These are phyloP conservation scores for Phaeolepiota aurea DNA, from an alignment of 768 basidiomycete genomes.

Conservation along the genomic window DNA sequence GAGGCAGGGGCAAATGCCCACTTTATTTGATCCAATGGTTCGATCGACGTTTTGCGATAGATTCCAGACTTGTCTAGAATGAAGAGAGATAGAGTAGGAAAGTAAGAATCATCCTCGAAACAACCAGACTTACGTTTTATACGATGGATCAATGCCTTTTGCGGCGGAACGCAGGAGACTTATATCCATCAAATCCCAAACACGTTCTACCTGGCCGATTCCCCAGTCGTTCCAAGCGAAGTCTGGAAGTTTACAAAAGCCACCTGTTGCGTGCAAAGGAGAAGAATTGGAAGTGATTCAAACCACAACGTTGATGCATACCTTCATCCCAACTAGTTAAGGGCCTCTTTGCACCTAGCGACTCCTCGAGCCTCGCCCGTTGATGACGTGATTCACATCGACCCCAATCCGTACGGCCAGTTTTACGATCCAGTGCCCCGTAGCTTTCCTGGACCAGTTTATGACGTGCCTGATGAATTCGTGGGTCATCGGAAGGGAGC, in stretches of 20 bases:
- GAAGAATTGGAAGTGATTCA: not conserved
- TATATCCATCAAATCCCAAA: constrained; percentile 95
- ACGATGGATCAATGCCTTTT: constrained; percentile 76
- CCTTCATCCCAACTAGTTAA: constrained; percentile 93
- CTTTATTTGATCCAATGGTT: constrained; percentile 69
- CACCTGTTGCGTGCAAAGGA: too few species aligned
- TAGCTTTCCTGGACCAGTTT: constrained; percentile 69
- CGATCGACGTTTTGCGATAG: constrained; percentile 95
- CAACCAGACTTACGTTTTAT: constrained; percentile 64
- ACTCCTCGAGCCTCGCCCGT: constrained; percentile 76
- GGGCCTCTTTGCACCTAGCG: constrained; percentile 74
- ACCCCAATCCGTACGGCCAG: constrained; percentile 82
- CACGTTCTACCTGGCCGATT: constrained; percentile 85
- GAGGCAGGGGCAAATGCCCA: constrained; percentile 86
- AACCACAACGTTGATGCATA: constrained; percentile 16
- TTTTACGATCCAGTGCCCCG: constrained; percentile 54
- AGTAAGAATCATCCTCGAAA: not conserved
- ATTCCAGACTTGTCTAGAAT: constrained; percentile 81
- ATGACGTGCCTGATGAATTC: constrained; percentile 83
- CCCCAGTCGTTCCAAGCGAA: constrained; percentile 96
- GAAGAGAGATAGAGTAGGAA: constrained; percentile 6
- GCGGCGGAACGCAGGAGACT: constrained; percentile 73
- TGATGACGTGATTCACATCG: constrained; percentile 91
- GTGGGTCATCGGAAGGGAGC: constrained; percentile 84
- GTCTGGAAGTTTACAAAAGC: constrained; percentile 77